Conservation (phyloP, 345 rosid species). For the Kandelia obovata region DNA sequence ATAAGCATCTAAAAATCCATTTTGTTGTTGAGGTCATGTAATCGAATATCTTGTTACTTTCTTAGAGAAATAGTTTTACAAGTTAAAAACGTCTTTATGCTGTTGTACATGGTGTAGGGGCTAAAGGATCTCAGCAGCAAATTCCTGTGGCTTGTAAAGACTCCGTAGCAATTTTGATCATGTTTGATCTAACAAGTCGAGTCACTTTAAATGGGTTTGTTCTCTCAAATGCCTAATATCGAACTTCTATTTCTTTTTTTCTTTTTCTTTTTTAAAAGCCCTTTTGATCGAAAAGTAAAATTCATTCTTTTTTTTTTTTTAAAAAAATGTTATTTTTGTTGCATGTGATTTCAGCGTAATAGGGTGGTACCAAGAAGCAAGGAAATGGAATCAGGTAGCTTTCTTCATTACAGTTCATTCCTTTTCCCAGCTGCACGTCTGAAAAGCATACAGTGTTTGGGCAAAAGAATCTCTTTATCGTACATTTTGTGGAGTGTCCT, state of each 20-base stretch:
- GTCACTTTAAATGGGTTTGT: conserved; percentile 60
- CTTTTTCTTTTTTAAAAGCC: no score
- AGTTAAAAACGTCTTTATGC: background rate
- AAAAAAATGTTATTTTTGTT: background rate
- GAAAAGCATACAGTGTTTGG: background rate
- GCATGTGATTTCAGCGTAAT: conserved; percentile 48
- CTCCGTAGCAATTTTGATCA: conserved; percentile 75
- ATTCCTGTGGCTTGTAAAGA: conserved; percentile 73
- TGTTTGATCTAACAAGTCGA: conserved; percentile 91
- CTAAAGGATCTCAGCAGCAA: conserved; percentile 38
- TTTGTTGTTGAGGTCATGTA: background rate
- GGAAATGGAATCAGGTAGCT: conserved; percentile 67
- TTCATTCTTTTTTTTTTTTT: no score
- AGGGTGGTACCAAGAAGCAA: conserved; percentile 74
- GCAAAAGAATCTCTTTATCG: no score
- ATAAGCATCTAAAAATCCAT: background rate
- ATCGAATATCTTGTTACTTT: background rate
- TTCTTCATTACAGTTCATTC: background rate
- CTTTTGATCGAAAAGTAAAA: background rate
- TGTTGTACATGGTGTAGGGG: conserved; percentile 36
- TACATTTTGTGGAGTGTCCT: no score
- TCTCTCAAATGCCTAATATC: background rate
- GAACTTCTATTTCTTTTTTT: background rate
- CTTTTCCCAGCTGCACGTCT: background rate
- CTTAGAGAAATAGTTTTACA: background rate